Evolutionary conservation across 345 rosid genomes (phyloP).

Genomic region (Mangifera indica): DNA sequence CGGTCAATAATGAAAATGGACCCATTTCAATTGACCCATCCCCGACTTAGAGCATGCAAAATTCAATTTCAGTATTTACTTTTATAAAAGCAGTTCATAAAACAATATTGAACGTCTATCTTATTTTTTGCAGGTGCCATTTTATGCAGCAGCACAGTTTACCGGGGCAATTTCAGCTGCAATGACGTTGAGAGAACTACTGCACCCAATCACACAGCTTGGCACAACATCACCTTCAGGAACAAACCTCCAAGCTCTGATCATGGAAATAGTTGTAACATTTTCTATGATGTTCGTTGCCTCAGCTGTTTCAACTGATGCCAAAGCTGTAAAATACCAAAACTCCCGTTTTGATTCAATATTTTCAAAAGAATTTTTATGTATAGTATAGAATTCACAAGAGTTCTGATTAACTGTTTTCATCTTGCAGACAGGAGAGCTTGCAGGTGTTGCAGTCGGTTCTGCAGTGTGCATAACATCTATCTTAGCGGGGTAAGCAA

Average conservation of each 20-base stretch:
- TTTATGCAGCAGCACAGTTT: conserved; percentile 47
- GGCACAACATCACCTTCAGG: conserved; percentile 58
- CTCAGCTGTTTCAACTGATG: conserved; percentile 51
- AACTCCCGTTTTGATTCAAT: not conserved
- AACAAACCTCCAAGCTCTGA: conserved; percentile 43
- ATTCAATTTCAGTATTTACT: no score
- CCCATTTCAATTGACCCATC: not conserved
- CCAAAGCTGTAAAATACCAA: conserved; percentile 35
- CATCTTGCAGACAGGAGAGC: conserved; percentile 44
- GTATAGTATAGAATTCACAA: not conserved
- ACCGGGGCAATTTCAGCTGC: conserved; percentile 42
- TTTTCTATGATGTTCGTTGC: conserved; percentile 52
- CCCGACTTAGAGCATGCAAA: no score
- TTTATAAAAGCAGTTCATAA: no score
- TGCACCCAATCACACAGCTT: conserved; percentile 38
- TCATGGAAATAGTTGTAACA: conserved; percentile 53
- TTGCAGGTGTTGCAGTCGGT: conserved; percentile 59
- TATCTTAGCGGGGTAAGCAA: conserved; percentile 50
- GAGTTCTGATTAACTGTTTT: not conserved
- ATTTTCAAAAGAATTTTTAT: not conserved
- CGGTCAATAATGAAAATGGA: not conserved
- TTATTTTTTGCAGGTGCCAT: conserved; percentile 37
- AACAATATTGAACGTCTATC: no score
- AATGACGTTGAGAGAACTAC: conserved; percentile 32
- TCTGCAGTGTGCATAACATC: conserved; percentile 57